Evolutionary conservation across 1,284 basidiomycete species (phyloP).

Genomic region (Coniophora puteana): DNA sequence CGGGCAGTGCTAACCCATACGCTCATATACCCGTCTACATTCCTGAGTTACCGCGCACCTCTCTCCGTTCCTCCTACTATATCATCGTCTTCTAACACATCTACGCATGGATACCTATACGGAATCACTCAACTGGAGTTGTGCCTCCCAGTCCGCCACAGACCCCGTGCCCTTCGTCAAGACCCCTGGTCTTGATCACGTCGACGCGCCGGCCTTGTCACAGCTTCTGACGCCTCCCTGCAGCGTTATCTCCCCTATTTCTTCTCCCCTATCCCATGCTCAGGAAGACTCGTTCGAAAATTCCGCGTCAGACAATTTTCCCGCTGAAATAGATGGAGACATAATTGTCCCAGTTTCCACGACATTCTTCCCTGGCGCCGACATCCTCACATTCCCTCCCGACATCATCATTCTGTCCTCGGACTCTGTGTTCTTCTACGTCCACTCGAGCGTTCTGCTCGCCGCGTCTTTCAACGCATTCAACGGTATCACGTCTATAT

Average conservation of each 20-base stretch:
- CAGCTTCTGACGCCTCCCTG: constrained; percentile 64
- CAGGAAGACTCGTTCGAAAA: constrained; percentile 50
- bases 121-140: constrained; percentile 56
- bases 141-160: constrained; percentile 59
- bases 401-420: constrained; percentile 31
- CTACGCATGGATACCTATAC: constrained; percentile 13
- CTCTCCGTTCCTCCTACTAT: constrained; percentile 1
- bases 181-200: constrained; percentile 29
- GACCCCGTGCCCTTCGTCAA: constrained; percentile 45
- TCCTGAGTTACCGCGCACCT: too few species aligned
- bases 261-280: constrained; percentile 5
- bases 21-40: too few species aligned
- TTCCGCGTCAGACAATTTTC: constrained; percentile 41
- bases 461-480: constrained; percentile 21
- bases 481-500: constrained; percentile 8
- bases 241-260: constrained; percentile 7
- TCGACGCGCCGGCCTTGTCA: constrained; percentile 26
- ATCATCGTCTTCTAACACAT: neutral
- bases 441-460: constrained; percentile 24
- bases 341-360: constrained; percentile 43
- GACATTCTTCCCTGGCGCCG: constrained; percentile 38
- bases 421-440: constrained; percentile 48
- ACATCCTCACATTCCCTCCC: constrained; percentile 27
- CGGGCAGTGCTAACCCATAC: too few species aligned
- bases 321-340: too few species aligned